Evolutionary conservation across 1,284 basidiomycete genomes (phyloP).

Genomic region (Austroboletus niveus): DNA sequence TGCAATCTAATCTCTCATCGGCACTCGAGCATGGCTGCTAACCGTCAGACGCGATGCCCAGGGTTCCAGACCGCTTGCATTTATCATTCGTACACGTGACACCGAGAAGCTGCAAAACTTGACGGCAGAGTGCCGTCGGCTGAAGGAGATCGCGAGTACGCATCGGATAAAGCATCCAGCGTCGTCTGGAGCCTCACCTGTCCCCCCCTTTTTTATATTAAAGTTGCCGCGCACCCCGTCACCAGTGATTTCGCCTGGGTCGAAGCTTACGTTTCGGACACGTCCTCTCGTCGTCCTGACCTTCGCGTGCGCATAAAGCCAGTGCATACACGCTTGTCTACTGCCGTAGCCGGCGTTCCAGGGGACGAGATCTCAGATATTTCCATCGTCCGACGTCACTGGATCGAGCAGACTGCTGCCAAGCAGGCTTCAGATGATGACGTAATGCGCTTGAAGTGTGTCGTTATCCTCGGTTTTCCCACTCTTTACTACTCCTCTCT

Average conservation of each 20-base stretch:
- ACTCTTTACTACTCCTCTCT: slow-evolving; percentile 2
- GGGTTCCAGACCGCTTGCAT: slow-evolving; percentile 13
- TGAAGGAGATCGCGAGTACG: slow-evolving; percentile 28
- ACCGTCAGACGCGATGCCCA: slow-evolving; percentile 17
- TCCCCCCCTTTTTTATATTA: slow-evolving; percentile 2
- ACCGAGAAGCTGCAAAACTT: slow-evolving; percentile 18
- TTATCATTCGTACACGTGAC: slow-evolving; percentile 14
- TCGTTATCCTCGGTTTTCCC: not conserved
- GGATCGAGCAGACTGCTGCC: slow-evolving; percentile 48
- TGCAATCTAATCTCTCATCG: slow-evolving; percentile 4
- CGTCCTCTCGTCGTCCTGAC: slow-evolving; percentile 45
- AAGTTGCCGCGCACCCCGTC: slow-evolving; percentile 12
- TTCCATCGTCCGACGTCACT: slow-evolving; percentile 56
- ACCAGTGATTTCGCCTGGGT: slow-evolving; percentile 21
- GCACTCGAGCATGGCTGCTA: slow-evolving; percentile 23
- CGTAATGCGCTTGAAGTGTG: slow-evolving; percentile 28
- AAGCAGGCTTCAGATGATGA: slow-evolving; percentile 32
- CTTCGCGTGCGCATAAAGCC: slow-evolving; percentile 48
- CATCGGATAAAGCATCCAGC: not conserved
- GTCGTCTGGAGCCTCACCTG: not conserved
- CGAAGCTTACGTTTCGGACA: slow-evolving; percentile 11
- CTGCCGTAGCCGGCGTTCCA: slow-evolving; percentile 56
- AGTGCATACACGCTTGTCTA: slow-evolving; percentile 51
- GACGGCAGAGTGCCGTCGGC: slow-evolving; percentile 26
- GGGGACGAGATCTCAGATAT: slow-evolving; percentile 61